These are phyloP conservation scores for Carex myosuroides DNA, from an alignment of 176 grass and related monocot genomes.

Conservation along the genomic window DNA sequence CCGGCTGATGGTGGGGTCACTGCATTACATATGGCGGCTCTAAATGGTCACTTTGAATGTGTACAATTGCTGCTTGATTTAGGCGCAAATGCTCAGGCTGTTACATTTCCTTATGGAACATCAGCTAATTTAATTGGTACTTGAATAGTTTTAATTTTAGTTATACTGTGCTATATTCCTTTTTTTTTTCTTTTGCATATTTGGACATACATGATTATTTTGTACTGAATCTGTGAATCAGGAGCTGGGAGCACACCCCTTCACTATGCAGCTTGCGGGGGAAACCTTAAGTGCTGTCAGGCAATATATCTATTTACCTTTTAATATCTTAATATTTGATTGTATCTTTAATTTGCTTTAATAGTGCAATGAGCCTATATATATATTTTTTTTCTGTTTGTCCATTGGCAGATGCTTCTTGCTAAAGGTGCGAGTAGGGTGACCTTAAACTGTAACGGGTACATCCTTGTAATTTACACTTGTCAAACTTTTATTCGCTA, in stretches of 20 bases:
- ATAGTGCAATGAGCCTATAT: not conserved
- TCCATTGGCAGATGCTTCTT: conserved; percentile 58
- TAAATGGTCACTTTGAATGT: conserved; percentile 76
- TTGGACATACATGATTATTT: not conserved
- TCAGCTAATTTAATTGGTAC: conserved; percentile 72
- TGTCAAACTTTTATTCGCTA: not conserved
- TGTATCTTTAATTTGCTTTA: not conserved
- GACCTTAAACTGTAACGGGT: conserved; percentile 96
- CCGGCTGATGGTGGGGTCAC: conserved; percentile 85
- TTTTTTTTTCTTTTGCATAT: not conserved
- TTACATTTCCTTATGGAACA: conserved; percentile 76
- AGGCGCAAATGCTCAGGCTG: conserved; percentile 65
- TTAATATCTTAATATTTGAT: not conserved
- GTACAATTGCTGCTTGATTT: conserved; percentile 90
- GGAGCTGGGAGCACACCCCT: conserved; percentile 89
- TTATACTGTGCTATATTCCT: conserved; percentile 4
- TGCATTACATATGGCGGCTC: conserved; percentile 76
- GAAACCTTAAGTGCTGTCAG: conserved; percentile 85
- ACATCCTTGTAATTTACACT: conserved; percentile 14
- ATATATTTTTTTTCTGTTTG: not conserved
- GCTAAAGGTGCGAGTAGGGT: conserved; percentile 80
- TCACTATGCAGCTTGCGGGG: conserved; percentile 87
- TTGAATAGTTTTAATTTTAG: conserved; percentile 26
- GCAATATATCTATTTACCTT: conserved; percentile 28
- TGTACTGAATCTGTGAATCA: conserved; percentile 40